These are phyloP conservation scores for Diaporthe vaccinii DNA, from an alignment of 2,329 filamentous ascomycete species.

Conservation along the genomic window DNA sequence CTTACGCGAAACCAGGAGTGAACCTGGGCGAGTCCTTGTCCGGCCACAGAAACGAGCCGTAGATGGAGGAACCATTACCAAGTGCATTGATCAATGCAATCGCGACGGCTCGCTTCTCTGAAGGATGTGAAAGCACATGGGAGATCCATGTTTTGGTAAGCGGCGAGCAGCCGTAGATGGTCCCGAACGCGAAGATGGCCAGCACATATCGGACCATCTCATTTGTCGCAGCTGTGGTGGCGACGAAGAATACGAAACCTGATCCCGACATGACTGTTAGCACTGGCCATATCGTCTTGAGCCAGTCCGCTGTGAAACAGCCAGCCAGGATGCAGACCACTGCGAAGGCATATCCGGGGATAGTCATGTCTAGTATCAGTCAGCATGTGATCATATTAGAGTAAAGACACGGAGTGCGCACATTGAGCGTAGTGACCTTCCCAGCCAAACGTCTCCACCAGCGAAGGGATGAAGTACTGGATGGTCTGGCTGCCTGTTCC, in stretches of 20 bases:
- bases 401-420: background rate
- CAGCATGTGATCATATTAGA: background rate
- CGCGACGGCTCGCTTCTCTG: constrained; percentile 1
- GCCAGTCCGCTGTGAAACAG: constrained; percentile 2
- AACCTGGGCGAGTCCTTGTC: constrained; percentile 12
- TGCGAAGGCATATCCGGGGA: background rate
- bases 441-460: constrained; percentile 50
- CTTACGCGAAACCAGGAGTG: constrained; percentile 17
- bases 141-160: constrained; percentile 12
- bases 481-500: constrained; percentile 49
- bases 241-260: constrained; percentile 8
- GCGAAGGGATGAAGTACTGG: constrained; percentile 51
- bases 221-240: background rate
- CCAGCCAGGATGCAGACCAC: background rate
- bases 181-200: background rate
- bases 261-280: constrained; percentile 8
- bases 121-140: background rate
- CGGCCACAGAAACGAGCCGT: constrained; percentile 8
- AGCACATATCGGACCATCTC: background rate
- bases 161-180: constrained; percentile 7
- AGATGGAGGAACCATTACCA: background rate
- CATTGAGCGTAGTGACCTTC: constrained; percentile 36
- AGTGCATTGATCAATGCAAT: constrained; percentile 13
- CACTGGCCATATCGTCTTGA: constrained; percentile 13
- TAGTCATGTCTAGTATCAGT: constrained; percentile 3